Percentiles rank a stretch among this genome's conserved stretches.
Conservation (phyloP, 805 yeast genomes). For the Lachancea nothofagi region DNA sequence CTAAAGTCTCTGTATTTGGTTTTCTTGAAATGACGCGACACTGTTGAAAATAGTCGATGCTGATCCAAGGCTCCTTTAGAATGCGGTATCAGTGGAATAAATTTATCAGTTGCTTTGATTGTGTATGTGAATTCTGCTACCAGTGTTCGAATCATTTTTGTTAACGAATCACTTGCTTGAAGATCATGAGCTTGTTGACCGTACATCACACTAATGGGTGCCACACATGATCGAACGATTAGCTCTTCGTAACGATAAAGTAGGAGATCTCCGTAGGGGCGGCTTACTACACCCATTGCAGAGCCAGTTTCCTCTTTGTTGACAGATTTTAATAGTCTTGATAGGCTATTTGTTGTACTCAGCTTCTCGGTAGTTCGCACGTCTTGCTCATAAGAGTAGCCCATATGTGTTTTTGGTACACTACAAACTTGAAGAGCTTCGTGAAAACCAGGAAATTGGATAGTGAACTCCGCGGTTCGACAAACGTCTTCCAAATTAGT, state of each 20-base stretch:
- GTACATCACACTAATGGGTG: slow-evolving; percentile 23
- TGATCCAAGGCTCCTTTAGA: slow-evolving; percentile 24
- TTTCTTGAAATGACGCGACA: slow-evolving; percentile 28
- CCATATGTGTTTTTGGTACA: slow-evolving; percentile 1
- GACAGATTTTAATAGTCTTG: slow-evolving; percentile 11
- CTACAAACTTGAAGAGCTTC: slow-evolving; percentile 5
- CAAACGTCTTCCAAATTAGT: slow-evolving; percentile 8
- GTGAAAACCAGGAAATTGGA: background rate
- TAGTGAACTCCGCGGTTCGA: slow-evolving; percentile 4
- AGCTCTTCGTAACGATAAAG: slow-evolving; percentile 21
- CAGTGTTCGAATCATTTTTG: slow-evolving; percentile 12
- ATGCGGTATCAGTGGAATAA: slow-evolving; percentile 21
- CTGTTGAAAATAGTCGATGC: slow-evolving; percentile 34
- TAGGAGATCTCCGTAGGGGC: slow-evolving; percentile 22
- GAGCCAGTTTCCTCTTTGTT: slow-evolving; percentile 6
- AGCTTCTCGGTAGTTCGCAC: slow-evolving; percentile 4
- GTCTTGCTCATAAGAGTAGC: slow-evolving; percentile 12
- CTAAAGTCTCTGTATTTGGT: slow-evolving; percentile 38
- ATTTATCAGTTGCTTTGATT: slow-evolving; percentile 16
- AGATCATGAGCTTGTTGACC: slow-evolving; percentile 23
- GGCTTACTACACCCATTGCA: slow-evolving; percentile 8
- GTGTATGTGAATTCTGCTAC: slow-evolving; percentile 24
- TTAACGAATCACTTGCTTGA: slow-evolving; percentile 9
- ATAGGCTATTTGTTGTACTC: slow-evolving; percentile 10
- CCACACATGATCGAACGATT: slow-evolving; percentile 24